These are phyloP conservation scores for Stellera chamaejasme DNA, from an alignment of 345 rosid species.

Conservation along the genomic window DNA sequence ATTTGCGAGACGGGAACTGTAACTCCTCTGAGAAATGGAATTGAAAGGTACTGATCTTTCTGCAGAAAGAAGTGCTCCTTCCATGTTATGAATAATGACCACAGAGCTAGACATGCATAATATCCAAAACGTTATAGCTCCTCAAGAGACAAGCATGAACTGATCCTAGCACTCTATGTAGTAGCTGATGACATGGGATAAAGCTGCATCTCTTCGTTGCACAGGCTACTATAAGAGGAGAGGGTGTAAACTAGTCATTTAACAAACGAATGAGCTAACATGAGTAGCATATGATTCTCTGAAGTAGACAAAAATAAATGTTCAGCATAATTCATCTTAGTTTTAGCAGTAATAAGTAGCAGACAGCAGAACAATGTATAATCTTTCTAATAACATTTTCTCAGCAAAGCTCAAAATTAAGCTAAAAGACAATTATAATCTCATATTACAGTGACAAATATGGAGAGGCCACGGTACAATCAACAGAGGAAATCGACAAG, in stretches of 20 bases:
- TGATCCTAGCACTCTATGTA: slow-evolving; percentile 17
- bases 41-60: slow-evolving; percentile 81
- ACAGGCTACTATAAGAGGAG: slow-evolving; percentile 15
- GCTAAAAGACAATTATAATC: no score
- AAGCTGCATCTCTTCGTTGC: slow-evolving; percentile 8
- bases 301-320: background rate
- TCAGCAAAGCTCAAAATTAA: no score
- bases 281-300: no score
- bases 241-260: slow-evolving; percentile 5
- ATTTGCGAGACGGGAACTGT: slow-evolving; percentile 26
- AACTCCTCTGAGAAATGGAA: slow-evolving; percentile 33
- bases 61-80: slow-evolving; percentile 37
- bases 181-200: slow-evolving; percentile 12
- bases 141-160: slow-evolving; percentile 16
- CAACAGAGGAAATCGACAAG: no score
- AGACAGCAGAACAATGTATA: no score
- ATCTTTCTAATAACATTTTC: no score
- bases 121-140: slow-evolving; percentile 31
- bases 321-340: no score
- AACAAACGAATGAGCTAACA: background rate
- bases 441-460: no score
- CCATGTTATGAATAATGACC: slow-evolving; percentile 39
- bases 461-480: no score
- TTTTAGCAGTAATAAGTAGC: no score
- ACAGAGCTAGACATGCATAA: slow-evolving; percentile 88